Evolutionary conservation across 495 filamentous ascomycete species (phyloP).

Genomic region (Aspergillus coremiiformis): DNA sequence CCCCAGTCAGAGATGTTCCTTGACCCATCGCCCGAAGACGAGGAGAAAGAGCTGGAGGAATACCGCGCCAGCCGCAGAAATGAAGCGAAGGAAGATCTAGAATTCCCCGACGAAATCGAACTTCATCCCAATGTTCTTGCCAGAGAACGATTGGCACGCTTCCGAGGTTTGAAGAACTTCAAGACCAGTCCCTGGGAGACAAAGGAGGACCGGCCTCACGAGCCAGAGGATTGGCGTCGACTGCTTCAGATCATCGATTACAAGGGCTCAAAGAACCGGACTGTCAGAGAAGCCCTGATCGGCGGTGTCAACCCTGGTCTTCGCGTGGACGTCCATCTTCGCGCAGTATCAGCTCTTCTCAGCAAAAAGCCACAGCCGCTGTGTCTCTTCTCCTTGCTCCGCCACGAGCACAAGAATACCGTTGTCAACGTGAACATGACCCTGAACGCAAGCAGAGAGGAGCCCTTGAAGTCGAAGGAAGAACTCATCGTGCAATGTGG

Average conservation of each 20-base stretch:
- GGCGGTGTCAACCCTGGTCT: constrained; percentile 81
- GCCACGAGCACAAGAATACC: constrained; percentile 90
- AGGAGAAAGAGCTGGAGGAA: constrained; percentile 66
- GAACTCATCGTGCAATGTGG: constrained; percentile 85
- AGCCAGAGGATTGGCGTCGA: constrained; percentile 84
- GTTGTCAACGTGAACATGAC: constrained; percentile 81
- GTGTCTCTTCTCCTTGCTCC: constrained; percentile 72
- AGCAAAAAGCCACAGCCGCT: constrained; percentile 53
- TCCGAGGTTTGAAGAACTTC: constrained; percentile 84
- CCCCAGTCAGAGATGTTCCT: constrained; percentile 87
- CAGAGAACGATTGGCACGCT: constrained; percentile 74
- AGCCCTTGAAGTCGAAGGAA: constrained; percentile 80
- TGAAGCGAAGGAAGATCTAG: constrained; percentile 79
- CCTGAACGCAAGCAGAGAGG: constrained; percentile 60
- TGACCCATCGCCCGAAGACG: constrained; percentile 80
- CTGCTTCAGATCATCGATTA: constrained; percentile 79
- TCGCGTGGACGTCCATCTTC: constrained; percentile 71
- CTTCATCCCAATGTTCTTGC: constrained; percentile 81
- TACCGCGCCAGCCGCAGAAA: constrained; percentile 68
- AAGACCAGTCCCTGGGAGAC: constrained; percentile 82
- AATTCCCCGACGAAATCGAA: constrained; percentile 97
- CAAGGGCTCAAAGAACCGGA: constrained; percentile 65
- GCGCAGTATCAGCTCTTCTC: constrained; percentile 56
- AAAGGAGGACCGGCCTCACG: constrained; percentile 71
- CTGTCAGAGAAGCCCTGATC: constrained; percentile 69